These are phyloP conservation scores for Friedmanniomyces endolithicus DNA, from an alignment of 495 filamentous ascomycete genomes.

Conservation along the genomic window DNA sequence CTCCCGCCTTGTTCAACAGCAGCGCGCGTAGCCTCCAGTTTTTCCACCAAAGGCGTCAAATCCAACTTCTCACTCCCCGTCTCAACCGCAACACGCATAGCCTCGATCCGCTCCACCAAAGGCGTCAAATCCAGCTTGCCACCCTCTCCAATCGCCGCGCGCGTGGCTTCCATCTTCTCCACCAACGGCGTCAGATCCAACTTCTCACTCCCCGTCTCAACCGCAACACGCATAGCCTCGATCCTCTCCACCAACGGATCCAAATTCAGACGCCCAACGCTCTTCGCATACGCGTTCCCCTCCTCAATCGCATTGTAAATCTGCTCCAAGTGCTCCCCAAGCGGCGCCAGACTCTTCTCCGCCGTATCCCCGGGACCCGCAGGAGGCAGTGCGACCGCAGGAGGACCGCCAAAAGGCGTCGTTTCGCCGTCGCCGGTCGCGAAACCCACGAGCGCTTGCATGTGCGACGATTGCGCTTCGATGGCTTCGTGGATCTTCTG, in stretches of 20 bases:
- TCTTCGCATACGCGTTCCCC: conserved; percentile 9
- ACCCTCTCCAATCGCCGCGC: neutral
- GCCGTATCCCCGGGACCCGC: neutral
- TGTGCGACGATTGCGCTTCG: conserved; percentile 16
- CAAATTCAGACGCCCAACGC: neutral
- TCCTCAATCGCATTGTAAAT: conserved; percentile 20
- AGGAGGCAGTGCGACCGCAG: neutral
- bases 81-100: neutral
- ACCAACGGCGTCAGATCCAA: conserved; percentile 2
- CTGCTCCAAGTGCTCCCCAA: conserved; percentile 18
- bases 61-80: neutral
- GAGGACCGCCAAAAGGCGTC: neutral
- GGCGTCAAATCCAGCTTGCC: conserved; percentile 4
- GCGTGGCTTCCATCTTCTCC: neutral
- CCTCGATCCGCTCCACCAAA: neutral
- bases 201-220: neutral
- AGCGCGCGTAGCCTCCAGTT: neutral
- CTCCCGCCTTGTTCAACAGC: neutral
- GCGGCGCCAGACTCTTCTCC: conserved; percentile 8
- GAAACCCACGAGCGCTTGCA: conserved; percentile 10
- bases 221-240: neutral
- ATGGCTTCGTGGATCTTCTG: conserved; percentile 12
- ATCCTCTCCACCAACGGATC: neutral
- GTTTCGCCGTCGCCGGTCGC: conserved; percentile 7
- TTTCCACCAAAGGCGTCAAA: neutral